Evolutionary conservation across 371 early-diverging fungal genomes (phyloP), one percentile per base, ranked within the genome.

Genomic region (Gilbertella persicaria): DNA sequence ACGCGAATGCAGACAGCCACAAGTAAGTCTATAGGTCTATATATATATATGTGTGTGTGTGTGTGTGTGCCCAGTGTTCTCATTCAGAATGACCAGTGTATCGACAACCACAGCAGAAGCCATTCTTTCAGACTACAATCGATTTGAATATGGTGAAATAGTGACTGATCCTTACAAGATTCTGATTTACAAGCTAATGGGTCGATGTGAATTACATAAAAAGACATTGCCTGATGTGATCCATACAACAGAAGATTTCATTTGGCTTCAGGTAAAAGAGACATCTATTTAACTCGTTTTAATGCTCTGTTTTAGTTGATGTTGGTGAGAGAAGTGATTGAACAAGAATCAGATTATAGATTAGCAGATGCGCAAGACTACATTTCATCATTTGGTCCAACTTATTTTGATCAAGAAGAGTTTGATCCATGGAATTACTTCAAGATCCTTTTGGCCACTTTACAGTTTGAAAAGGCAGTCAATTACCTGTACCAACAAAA

Each of bases 381-480:
- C 39, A 75, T 93, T 62, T 68, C 74, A 20, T 68, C 78, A 55
- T 33, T 40, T 50, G 91, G 92, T 3, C 62, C 83, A 14, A 62
- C 50, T 3, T 83, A 91, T 53, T 94, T 91, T 67, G 82, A 81
- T 55, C 81, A 78, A 14, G 75, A 79, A 23, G 79, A 80, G 44
- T 77, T 69, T 57, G 84, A 84, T 58, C 89, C 89, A 24, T 75
- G 85, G 55, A 80, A 83, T 20, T 94, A 90, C 66, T 88, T 93
- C 51, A 82, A 80, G 37, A 84, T 90, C 12, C 82, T 96, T 21
- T 52, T 95, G 12, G 69, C 90, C 6, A 84, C 87, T 37, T 85
- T 88, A 6, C 92, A 93, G 69, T 94, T 94, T 73, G 97, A 95
- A 66, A 38, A 41, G 56, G 93, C 94, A 9, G 70, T 93, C 24